Evolutionary conservation across 305 asterid species (phyloP), one percentile per base, ranked within the genome.

Genomic region (Andrographis paniculata): DNA sequence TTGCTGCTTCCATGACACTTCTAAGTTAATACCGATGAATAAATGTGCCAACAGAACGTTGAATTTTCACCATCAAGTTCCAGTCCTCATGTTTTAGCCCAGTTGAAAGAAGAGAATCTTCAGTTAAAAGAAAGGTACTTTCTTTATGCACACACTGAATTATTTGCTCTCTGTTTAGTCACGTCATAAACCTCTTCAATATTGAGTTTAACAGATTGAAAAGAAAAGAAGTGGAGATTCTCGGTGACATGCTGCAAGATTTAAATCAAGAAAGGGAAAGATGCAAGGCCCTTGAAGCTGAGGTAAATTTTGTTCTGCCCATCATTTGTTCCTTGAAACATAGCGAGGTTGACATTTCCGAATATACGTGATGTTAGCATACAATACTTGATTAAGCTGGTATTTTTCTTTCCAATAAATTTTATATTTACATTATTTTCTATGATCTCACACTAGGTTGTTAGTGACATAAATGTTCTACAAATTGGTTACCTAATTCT

Each of bases 241-340:
- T 83, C 21, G 96, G 95, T 61, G 99, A 86, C 52, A 48, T 86
- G 59, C 67, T 82, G 59, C 61, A 59, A 20, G 98, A 86, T 66
- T 62, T 86, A 28, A 76, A 71, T 39, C 49, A 55, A 18, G 98
- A 83, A 66, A 86, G 65, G 69, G 87, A 69, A 38, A 78, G 57
- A 68, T 50, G 72, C 78, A 72, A 71, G 59, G 67, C 82, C 60
- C 76, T 86, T 14, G 95, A 80, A 70, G 68, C 71, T 61, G 76
- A 86, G 94, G 96, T 89, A 57, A 58, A 27, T 45, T 14, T n/a
- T 37, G 18, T 37, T 43, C 58, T 50, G 43, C 55, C 35, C 16
- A 38, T 61, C 23, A 45, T 37, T n/a, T 55, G 31, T 40, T 41
- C 30, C 47, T 45, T 44, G 20, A 17, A 21, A 1, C 6, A 20